phyloP scores from a whole-genome alignment of 2,329 filamentous ascomycete species.

The Fusarium mexicanum region DNA sequence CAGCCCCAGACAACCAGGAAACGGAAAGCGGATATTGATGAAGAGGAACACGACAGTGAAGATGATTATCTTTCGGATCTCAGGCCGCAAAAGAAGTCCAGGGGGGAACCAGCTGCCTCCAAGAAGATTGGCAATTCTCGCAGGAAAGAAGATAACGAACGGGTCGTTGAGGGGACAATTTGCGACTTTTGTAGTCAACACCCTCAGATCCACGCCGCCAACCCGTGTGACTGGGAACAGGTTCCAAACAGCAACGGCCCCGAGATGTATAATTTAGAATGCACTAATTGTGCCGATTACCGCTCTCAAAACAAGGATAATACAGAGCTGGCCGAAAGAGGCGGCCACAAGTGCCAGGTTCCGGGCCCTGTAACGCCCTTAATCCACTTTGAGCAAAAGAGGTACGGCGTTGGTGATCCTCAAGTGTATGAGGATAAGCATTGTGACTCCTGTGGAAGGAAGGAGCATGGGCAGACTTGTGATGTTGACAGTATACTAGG shows the following conservation, averaged over 20 bases:
- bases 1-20: not conserved
- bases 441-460: slow-evolving; percentile 1
- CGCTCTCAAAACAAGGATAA: slow-evolving; percentile 5
- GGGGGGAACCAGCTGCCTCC: not conserved
- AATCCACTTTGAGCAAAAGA: slow-evolving; percentile 7
- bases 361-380: not conserved
- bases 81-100: not conserved
- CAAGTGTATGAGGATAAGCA: not conserved
- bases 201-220: not conserved
- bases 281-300: slow-evolving; percentile 32
- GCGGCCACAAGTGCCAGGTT: slow-evolving; percentile 11
- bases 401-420: slow-evolving; percentile 22
- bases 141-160: not conserved
- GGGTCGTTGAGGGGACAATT: not conserved
- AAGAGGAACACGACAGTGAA: not conserved
- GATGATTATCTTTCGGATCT: not conserved
- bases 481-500: slow-evolving; percentile 30
- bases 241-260: not conserved
- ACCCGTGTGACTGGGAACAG: slow-evolving; percentile 6
- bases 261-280: slow-evolving; percentile 7
- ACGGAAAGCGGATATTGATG: not conserved
- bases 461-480: not conserved
- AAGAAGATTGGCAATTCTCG: not conserved
- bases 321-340: not conserved
- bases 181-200: slow-evolving; percentile 24